Conservation (phyloP, 345 rosid species). For the Garcia nutans region DNA sequence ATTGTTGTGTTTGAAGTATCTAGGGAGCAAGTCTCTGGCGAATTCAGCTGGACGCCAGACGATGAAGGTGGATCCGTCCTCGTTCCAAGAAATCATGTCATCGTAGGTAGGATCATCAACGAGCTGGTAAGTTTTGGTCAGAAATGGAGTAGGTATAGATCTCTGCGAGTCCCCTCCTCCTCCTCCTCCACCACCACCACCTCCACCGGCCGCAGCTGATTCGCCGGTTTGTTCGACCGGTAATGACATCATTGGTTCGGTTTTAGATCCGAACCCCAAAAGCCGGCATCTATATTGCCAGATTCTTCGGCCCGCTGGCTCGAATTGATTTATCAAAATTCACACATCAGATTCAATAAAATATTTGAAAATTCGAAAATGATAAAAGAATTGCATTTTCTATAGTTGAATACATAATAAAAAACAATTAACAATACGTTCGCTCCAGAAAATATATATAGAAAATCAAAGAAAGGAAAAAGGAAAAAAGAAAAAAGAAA, state of each 20-base stretch:
- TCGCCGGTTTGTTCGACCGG: slow-evolving; percentile 71
- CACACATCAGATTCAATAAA: slow-evolving; percentile 19
- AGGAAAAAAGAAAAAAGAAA: background rate
- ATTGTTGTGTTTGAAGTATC: slow-evolving; percentile 90
- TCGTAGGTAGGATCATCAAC: slow-evolving; percentile 75
- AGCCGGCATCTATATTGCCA: slow-evolving; percentile 7
- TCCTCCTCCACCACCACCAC: slow-evolving; percentile 28
- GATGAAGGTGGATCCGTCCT: slow-evolving; percentile 78
- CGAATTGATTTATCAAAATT: slow-evolving; percentile 7
- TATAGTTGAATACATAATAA: background rate
- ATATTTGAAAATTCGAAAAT: background rate
- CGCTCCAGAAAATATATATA: background rate
- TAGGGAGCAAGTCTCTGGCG: slow-evolving; percentile 88
- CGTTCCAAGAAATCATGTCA: slow-evolving; percentile 87
- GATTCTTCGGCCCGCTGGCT: slow-evolving; percentile 8
- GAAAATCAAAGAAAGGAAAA: background rate
- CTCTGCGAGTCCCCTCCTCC: slow-evolving; percentile 59
- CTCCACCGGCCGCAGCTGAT: slow-evolving; percentile 37
- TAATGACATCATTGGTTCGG: slow-evolving; percentile 41
- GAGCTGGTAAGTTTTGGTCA: slow-evolving; percentile 80
- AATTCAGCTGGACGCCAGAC: slow-evolving; percentile 97
- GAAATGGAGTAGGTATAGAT: slow-evolving; percentile 85
- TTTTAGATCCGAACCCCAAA: slow-evolving; percentile 36
- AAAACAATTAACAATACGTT: background rate
- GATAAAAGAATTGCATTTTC: too few relatives aligned